Evolutionary conservation across 441 rosid genomes (phyloP).

Genomic region (Flueggea neowawraea): DNA sequence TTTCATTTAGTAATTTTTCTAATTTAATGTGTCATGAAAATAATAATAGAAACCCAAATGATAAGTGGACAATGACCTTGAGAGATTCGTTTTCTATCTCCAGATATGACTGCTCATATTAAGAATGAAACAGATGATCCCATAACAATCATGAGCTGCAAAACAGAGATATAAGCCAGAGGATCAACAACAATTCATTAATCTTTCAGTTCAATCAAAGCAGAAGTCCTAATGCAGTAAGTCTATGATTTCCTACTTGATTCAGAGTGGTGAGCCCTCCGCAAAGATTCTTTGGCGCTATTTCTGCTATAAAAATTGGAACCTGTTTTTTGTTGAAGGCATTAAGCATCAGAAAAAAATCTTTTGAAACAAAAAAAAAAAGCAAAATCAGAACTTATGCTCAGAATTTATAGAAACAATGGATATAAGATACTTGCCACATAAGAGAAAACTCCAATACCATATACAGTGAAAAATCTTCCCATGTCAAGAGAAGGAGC

Average conservation of each 20-base stretch:
- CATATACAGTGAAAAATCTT: constrained; percentile 81
- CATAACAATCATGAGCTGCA: constrained; percentile 72
- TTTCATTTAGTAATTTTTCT: neutral
- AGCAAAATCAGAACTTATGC: neutral
- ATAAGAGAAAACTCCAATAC: constrained; percentile 82
- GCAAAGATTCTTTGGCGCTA: constrained; percentile 81
- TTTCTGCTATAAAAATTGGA: constrained; percentile 86
- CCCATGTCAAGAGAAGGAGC: constrained; percentile 64
- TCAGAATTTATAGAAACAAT: neutral
- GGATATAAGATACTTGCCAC: constrained; percentile 44
- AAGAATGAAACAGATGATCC: constrained; percentile 68
- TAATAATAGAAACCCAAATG: neutral
- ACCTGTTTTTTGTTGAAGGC: constrained; percentile 36
- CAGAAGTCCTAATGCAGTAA: neutral
- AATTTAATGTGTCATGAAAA: neutral
- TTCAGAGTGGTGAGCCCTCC: constrained; percentile 89
- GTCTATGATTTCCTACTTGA: constrained; percentile 31
- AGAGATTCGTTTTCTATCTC: constrained; percentile 55
- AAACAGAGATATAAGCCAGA: neutral
- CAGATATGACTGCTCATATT: constrained; percentile 61
- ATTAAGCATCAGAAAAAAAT: neutral
- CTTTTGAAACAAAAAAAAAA: neutral
- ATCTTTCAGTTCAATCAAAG: neutral
- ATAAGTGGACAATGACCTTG: constrained; percentile 38
- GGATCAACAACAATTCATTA: neutral